Evolutionary conservation across 1,139 yeast species (phyloP), one percentile per base, ranked within the genome.

Genomic region (Pichia sp.): DNA sequence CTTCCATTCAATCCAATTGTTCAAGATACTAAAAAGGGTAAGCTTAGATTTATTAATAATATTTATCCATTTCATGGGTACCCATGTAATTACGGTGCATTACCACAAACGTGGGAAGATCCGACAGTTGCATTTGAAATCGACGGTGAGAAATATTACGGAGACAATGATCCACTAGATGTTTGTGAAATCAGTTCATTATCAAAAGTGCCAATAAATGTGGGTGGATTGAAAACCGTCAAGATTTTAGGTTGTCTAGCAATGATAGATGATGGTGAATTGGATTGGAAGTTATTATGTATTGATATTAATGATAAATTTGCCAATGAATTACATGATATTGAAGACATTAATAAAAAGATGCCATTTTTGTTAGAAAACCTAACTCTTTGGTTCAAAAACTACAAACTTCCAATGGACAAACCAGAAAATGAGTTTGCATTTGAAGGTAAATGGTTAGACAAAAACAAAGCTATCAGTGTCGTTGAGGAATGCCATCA

Each of bases 21-120:
- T 30, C 98, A 91, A 68, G 98, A 91, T 64, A 79, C 82, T 51
- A 89, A 89, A 69, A 87, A 88, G 65, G 96, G 95, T 35, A 78
- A 86, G 64, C 75, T 87, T 53, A 71, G 93, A 64, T 83, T 80
- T 56, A 93, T 89, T 41, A 80, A 93, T 64, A 91, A 91, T 74
- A 72, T 93, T 50, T 89, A 86, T 75, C 98, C 98, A 26, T 93
- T 82, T 71, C 89, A 86, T 61, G 98, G 98, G 22, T 89, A 89
- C 68, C 87, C 91, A 50, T 95, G 86, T 68, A 89, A 89, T 68
- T 89, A 89, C 62, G 97, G 98, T 50, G 96, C 97, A n/a, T 75
- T 91, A 64, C 96, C 98, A 36, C 97, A 89, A 68, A 91, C 98
- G 22, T 91, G 97, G 97, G 98, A 91, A 60, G 79, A 76, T 53